Evolutionary conservation across 2,329 filamentous ascomycete genomes (phyloP), one percentile per base, ranked within the genome.

Genomic region (Monosporascus cannonballus): DNA sequence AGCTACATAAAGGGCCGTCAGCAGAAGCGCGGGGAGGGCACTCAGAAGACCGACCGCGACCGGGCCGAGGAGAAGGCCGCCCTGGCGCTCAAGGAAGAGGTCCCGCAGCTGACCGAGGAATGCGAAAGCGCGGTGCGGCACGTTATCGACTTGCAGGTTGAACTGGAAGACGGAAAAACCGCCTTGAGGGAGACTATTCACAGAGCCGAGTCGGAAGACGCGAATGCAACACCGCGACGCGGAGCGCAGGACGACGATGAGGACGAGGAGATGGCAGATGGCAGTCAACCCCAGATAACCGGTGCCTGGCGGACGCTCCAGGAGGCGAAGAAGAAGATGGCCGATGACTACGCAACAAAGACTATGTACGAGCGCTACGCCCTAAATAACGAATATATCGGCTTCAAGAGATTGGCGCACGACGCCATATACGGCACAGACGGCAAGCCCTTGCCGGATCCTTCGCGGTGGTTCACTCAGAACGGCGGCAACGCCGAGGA

Each of bases 341-440:
- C 66, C 0, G 61, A 59, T 11, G 73, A 76, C 41, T 83, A 82
- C 61, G 66, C 64, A 1, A 56, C 60, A 2, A 66, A 77, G 58
- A 68, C 62, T 37, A 61, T 71, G 47, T 66, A 77, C 54, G 66
- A 78, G 57, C 76, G 76, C 25, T 84, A 84, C 61, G 79, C 73
- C 4, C 58, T 72, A 14, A 74, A 83, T 66, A 84, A 84, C 62
- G 78, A 83, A 60, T 84, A 84, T 61, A 73, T 76, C 52, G 67
- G 69, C n/a, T 84, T 84, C 73, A 82, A 81, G 64, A 76, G 76
- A 59, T 66, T 76, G 24, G 80, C 79, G 78, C 79, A 83, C 64
- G 76, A 80, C 54, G 75, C 78, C 5, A 65, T 74, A 39, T 73
- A 76, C 49, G 74, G 73, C 4, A 71, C 76, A 36, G 73, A 77